Evolutionary conservation across 495 filamentous ascomycete genomes (phyloP).

Genomic region (Xylaria scruposa): DNA sequence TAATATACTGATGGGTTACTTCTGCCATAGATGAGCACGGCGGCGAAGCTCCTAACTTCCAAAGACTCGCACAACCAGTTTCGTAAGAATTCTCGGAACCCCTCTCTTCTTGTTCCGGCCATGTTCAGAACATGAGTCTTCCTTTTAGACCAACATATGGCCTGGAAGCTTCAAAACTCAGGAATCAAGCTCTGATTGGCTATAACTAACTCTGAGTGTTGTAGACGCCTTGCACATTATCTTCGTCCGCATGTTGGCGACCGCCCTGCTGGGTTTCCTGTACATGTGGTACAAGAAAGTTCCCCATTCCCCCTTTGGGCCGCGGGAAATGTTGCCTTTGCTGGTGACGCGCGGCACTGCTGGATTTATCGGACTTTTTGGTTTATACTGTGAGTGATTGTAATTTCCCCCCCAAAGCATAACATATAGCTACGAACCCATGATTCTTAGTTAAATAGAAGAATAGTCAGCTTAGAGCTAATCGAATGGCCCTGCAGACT

Average conservation of each 20-base stretch:
- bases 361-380: constrained; percentile 79
- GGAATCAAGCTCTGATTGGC: too few relatives aligned
- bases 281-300: constrained; percentile 77
- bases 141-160: too few relatives aligned
- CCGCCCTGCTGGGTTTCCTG: constrained; percentile 64
- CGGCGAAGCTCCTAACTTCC: constrained; percentile 70
- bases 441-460: too few relatives aligned
- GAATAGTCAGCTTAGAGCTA: neutral
- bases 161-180: too few relatives aligned
- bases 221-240: constrained; percentile 58
- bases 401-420: neutral
- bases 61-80: constrained; percentile 58
- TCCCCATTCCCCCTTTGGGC: constrained; percentile 72
- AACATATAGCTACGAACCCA: neutral
- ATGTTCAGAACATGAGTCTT: too few relatives aligned
- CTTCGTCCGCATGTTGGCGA: constrained; percentile 80
- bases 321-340: constrained; percentile 63
- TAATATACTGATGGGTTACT: neutral
- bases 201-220: too few relatives aligned
- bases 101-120: too few relatives aligned
- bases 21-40: constrained; percentile 66
- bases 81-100: constrained; percentile 29
- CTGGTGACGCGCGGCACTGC: constrained; percentile 67
- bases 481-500: constrained; percentile 53
- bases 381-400: constrained; percentile 66